A percentile compares a stretch with the other conserved stretches of the same genome.
Evolutionary conservation across 805 yeast genomes (phyloP).

Genomic region (Candida bentonensis): DNA sequence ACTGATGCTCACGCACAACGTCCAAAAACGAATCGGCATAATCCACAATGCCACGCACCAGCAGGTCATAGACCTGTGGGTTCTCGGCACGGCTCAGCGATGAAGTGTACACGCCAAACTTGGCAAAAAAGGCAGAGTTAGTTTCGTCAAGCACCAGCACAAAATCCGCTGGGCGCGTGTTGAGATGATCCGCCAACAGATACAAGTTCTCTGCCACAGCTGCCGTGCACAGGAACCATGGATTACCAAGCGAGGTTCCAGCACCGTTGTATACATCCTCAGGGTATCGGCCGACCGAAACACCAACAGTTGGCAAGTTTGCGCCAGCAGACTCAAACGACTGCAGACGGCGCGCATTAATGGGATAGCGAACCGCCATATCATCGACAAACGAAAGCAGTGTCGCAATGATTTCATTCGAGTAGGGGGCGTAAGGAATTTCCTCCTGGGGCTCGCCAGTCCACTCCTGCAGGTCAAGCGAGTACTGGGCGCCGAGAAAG

Average conservation of each 20-base stretch:
- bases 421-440: constrained; percentile 14
- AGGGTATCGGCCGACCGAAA: constrained; percentile 82
- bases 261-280: constrained; percentile 80
- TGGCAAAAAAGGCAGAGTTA: constrained; percentile 3
- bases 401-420: constrained; percentile 24
- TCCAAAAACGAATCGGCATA: constrained; percentile 37
- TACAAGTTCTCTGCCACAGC: constrained; percentile 22
- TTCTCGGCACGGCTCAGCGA: constrained; percentile 4
- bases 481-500: constrained; percentile 32
- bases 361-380: constrained; percentile 65
- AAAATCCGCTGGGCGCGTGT: constrained; percentile 7
- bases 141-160: constrained; percentile 4
- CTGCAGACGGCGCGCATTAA: constrained; percentile 30
- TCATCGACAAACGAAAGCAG: constrained; percentile 46
- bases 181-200: constrained; percentile 16
- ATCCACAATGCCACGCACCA: constrained; percentile 14
- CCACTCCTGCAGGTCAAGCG: constrained; percentile 13
- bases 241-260: constrained; percentile 66
- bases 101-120: not conserved
- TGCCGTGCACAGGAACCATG: constrained; percentile 63
- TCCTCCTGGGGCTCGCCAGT: constrained; percentile 10
- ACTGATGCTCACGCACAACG: constrained; percentile 33
- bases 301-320: constrained; percentile 25
- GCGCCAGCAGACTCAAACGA: constrained; percentile 8
- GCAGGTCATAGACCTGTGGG: constrained; percentile 8